Conservation (phyloP, 805 yeast species). For the Candida jianshihensis region DNA sequence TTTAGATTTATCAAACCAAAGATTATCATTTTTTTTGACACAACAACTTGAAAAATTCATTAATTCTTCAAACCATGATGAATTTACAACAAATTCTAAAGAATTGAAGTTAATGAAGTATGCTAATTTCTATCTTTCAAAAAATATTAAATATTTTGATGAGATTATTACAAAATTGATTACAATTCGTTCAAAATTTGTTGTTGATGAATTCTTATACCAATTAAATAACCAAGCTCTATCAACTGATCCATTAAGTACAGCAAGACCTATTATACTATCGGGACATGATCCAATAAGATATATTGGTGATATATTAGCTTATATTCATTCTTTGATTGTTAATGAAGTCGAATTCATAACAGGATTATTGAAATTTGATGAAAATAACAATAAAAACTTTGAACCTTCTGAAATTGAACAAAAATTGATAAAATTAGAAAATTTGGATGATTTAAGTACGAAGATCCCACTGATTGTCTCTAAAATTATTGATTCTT, state of each 20-base stretch:
- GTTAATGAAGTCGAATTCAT: conserved; percentile 84
- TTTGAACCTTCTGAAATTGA: conserved; percentile 24
- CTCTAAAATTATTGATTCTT: conserved; percentile 42
- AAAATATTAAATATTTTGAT: conserved; percentile 46
- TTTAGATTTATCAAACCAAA: conserved; percentile 46
- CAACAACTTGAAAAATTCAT: conserved; percentile 21
- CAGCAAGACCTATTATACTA: conserved; percentile 45
- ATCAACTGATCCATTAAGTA: conserved; percentile 3
- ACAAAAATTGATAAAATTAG: conserved; percentile 16
- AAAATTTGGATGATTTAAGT: conserved; percentile 13
- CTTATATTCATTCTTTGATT: conserved; percentile 77
- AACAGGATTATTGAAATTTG: conserved; percentile 48
- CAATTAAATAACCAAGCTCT: conserved; percentile 37
- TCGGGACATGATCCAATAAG: conserved; percentile 76
- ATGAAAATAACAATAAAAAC: conserved; percentile 16
- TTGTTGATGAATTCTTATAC: conserved; percentile 59
- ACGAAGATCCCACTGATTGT: conserved; percentile 28
- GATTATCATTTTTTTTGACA: conserved; percentile 39
- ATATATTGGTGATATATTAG: conserved; percentile 80
- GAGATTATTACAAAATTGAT: conserved; percentile 56
- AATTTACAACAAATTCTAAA: no score
- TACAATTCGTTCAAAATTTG: conserved; percentile 56
- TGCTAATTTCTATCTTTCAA: conserved; percentile 27
- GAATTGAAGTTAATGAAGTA: conserved; percentile 23
- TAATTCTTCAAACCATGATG: no score